phyloP scores from a whole-genome alignment of 495 filamentous ascomycete species.

The Aspergillus hancockii region DNA sequence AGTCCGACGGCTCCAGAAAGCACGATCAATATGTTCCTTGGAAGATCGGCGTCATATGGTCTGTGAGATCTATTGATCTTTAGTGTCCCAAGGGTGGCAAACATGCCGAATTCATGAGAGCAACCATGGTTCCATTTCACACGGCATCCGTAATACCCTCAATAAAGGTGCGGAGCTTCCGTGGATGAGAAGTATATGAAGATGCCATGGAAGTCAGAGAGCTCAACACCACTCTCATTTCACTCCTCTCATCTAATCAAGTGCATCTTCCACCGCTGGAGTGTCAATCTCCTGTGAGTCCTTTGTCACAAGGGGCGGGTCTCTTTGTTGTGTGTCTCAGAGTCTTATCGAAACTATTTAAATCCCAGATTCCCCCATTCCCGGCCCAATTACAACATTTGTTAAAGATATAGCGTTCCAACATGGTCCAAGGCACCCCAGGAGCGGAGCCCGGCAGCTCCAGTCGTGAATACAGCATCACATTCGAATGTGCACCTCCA shows the following conservation, averaged over 20 bases:
- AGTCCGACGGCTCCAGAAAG: constrained; percentile 2
- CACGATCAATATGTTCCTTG: not conserved
- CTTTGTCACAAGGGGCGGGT: not conserved
- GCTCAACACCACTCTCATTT: not conserved
- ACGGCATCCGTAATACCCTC: not conserved
- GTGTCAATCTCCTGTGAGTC: not conserved
- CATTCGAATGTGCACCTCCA: constrained; percentile 38
- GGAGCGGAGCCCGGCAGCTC: constrained; percentile 16
- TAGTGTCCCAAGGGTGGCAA: constrained; percentile 13
- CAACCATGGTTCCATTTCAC: constrained; percentile 1
- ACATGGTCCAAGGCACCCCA: constrained; percentile 26
- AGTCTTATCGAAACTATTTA: not conserved
- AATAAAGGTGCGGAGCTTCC: not conserved
- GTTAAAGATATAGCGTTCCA: not conserved
- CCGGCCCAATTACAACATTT: not conserved
- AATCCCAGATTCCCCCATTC: not conserved
- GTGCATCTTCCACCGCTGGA: not conserved
- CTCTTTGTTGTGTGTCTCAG: not conserved
- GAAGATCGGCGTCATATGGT: constrained; percentile 8
- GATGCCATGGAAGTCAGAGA: not conserved
- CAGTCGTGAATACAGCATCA: constrained; percentile 36
- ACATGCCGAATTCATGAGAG: not conserved
- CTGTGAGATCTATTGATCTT: constrained; percentile 10
- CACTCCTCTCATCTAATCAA: not conserved
- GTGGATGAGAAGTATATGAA: not conserved